Percentiles rank a stretch among this genome's conserved stretches.
Conservation (phyloP, 2,329 filamentous ascomycete species). For the Talaromyces sp. region DNA sequence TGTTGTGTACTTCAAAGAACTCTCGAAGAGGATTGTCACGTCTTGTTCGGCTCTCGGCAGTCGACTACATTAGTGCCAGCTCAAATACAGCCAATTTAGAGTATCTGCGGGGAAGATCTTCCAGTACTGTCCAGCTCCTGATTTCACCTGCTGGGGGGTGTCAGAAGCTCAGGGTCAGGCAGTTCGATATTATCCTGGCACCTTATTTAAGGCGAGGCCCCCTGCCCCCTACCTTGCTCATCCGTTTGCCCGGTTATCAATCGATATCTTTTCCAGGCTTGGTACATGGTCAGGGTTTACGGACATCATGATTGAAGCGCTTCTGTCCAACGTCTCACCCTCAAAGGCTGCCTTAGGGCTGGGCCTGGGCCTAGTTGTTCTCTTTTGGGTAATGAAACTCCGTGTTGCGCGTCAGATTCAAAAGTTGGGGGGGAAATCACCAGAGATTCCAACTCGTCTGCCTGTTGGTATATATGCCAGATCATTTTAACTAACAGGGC, state of each 20-base stretch:
- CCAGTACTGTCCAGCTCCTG: neutral
- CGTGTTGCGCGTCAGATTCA: slow-evolving; percentile 30
- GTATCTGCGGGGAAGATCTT: neutral
- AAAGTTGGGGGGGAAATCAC: slow-evolving; percentile 35
- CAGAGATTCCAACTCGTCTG: slow-evolving; percentile 31
- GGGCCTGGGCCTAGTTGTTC: slow-evolving; percentile 37
- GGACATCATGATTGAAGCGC: slow-evolving; percentile 51
- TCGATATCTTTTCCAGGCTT: slow-evolving; percentile 12
- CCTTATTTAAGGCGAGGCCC: neutral
- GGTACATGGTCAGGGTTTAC: neutral
- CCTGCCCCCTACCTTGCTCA: neutral
- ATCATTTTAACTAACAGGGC: neutral
- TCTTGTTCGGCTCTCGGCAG: slow-evolving; percentile 1
- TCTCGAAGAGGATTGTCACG: neutral
- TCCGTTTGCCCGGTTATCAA: neutral
- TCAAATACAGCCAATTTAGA: neutral
- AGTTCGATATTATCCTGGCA: neutral
- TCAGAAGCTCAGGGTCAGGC: neutral
- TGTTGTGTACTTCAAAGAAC: neutral
- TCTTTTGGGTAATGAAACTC: slow-evolving; percentile 36
- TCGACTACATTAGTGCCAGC: neutral
- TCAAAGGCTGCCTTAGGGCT: slow-evolving; percentile 40
- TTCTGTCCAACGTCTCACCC: slow-evolving; percentile 46
- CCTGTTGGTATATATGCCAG: slow-evolving; percentile 33
- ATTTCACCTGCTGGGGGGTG: neutral